Conservation (phyloP, 2,329 filamentous ascomycete species). For the Pseudogymnoascus sp. region DNA sequence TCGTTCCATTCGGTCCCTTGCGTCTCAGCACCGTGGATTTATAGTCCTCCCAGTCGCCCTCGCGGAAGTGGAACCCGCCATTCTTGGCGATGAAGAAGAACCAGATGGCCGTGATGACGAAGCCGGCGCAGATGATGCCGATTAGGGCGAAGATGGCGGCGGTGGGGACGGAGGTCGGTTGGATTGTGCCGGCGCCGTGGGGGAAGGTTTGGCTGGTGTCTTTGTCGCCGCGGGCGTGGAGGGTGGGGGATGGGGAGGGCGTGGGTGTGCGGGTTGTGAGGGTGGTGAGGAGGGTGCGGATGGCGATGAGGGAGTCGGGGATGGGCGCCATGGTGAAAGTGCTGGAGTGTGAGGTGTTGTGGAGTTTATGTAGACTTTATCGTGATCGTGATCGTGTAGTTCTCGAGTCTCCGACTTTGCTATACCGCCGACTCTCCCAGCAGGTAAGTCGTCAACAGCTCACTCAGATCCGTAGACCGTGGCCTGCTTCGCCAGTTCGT, state of each 20-base stretch:
- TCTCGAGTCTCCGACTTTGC: background rate
- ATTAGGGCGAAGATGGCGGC: conserved; percentile 77
- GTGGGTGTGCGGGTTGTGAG: background rate
- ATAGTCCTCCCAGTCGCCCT: conserved; percentile 96
- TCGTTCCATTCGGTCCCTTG: conserved; percentile 80
- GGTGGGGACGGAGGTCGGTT: conserved; percentile 45
- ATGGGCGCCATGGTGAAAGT: conserved; percentile 10
- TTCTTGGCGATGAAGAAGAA: conserved; percentile 99
- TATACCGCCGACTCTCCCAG: background rate
- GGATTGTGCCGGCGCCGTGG: conserved; percentile 41
- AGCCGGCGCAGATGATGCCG: conserved; percentile 67
- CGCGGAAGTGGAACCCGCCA: conserved; percentile 79
- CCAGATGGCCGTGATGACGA: conserved; percentile 75
- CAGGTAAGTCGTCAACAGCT: background rate
- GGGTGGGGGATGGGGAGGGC: background rate
- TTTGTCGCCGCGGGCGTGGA: background rate
- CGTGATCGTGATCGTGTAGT: background rate
- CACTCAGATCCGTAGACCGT: background rate
- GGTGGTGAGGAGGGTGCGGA: conserved; percentile 3
- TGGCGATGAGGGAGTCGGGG: background rate
- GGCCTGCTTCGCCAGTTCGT: background rate
- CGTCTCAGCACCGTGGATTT: conserved; percentile 87
- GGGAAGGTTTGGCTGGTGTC: too few species aligned
- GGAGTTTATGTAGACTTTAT: background rate
- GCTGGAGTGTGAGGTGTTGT: background rate